Evolutionary conservation across 257 asterid species (phyloP), one percentile per base, ranked within the genome.

Genomic region (Solanum peruvianum): DNA sequence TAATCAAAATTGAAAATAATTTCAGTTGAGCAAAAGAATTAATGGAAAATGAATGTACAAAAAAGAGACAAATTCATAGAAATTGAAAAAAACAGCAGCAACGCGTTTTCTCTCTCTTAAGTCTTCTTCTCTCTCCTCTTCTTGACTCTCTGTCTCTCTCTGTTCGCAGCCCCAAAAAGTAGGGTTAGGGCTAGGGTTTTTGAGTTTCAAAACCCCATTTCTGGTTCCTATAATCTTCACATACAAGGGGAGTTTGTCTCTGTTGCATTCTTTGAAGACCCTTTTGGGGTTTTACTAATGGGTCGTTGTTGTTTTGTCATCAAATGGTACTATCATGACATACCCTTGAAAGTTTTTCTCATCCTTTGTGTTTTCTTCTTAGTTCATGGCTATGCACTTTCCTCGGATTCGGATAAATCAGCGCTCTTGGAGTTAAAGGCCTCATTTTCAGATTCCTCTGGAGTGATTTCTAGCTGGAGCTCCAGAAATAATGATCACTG

Each of bases 351-450:
- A 91, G 82, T 91, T 88, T 88, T 94, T 90, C 87, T 92, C 91
- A 44, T 93, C 42, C 13, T 80, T 23, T 90, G 88, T 89, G 90
- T 90, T 83, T 60, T 93, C 84, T 83, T 93, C 47, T 87, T 92
- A 78, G 93, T 93, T 91, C 92, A 70, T 75, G 87, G 76, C 42
- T 91, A 70, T 66, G 92, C 86, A 2, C 92, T 47, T 70, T 92
- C 91, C 11, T 88, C 93, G 70, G 97, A 93, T 93, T 90, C 87
- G 85, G 99, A 97, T 85, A 93, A 92, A 93, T 92, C 98, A 87
- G 98, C 97, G 35, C 96, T 97, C 8, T 78, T 95, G 93, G 98
- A 94, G 92, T 87, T 95, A 89, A 95, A 94, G 91, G 91, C 86
- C 86, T 92, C 95, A 41, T 86, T 97, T 45, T 92, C 93, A 23